Conservation (phyloP, 345 rosid genomes). For the Raphanus raphanistrum region DNA sequence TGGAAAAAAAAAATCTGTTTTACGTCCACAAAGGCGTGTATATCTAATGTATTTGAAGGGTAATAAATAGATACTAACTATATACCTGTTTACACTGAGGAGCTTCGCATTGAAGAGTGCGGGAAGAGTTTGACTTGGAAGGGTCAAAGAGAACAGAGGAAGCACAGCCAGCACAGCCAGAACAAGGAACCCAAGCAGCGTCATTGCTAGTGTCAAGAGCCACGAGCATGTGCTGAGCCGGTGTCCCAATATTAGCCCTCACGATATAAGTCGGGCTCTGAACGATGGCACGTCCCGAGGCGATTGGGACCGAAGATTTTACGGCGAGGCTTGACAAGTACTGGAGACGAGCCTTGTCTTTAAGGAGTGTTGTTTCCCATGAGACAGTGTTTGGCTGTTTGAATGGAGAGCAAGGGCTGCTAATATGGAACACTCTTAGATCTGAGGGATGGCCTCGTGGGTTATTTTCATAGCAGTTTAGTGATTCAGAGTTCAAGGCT, state of each 20-base stretch:
- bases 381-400: slow-evolving; percentile 53
- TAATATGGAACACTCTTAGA: slow-evolving; percentile 74
- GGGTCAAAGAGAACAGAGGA: slow-evolving; percentile 51
- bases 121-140: slow-evolving; percentile 58
- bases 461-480: slow-evolving; percentile 48
- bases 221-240: slow-evolving; percentile 77
- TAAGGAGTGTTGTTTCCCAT: slow-evolving; percentile 75
- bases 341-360: slow-evolving; percentile 72
- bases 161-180: slow-evolving; percentile 79
- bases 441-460: slow-evolving; percentile 52
- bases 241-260: slow-evolving; percentile 75
- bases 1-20: background rate
- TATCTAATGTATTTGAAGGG: background rate
- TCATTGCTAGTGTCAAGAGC: slow-evolving; percentile 94
- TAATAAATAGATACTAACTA: background rate
- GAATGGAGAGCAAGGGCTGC: slow-evolving; percentile 80
- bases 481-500: slow-evolving; percentile 38
- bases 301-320: slow-evolving; percentile 81
- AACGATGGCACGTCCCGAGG: slow-evolving; percentile 71
- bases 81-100: slow-evolving; percentile 81
- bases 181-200: slow-evolving; percentile 82
- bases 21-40: background rate
- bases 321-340: slow-evolving; percentile 64
- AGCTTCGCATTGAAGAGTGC: slow-evolving; percentile 55
- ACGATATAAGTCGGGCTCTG: slow-evolving; percentile 89